Conservation (phyloP, 768 basidiomycete genomes). For the Baorangia bicolor region DNA sequence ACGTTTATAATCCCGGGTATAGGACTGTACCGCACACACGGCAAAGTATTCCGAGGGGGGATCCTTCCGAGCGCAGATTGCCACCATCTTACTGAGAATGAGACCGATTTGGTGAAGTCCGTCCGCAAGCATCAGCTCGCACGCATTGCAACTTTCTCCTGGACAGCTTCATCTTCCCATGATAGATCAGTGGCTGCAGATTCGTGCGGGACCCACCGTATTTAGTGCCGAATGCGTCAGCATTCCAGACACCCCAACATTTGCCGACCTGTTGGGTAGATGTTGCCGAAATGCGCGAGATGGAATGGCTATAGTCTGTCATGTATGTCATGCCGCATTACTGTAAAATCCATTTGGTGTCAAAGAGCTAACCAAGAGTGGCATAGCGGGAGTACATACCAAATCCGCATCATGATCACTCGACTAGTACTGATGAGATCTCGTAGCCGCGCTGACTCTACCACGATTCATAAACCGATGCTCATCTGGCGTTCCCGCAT, state of each 20-base stretch:
- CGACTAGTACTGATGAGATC: background rate
- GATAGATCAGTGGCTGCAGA: slow-evolving; percentile 9
- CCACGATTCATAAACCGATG: background rate
- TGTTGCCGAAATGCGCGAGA: background rate
- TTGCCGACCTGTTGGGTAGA: background rate
- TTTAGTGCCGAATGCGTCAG: background rate
- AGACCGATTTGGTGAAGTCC: background rate
- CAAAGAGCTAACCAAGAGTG: background rate
- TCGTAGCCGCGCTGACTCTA: background rate
- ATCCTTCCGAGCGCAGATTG: background rate
- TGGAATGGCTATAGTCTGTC: background rate
- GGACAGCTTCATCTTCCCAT: slow-evolving; percentile 1
- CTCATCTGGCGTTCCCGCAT: background rate
- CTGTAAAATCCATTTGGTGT: background rate
- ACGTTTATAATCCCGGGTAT: slow-evolving; percentile 17
- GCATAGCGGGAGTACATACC: background rate
- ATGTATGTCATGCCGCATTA: background rate
- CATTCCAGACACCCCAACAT: background rate
- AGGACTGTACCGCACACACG: background rate
- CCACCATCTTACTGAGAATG: background rate
- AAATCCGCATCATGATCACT: background rate
- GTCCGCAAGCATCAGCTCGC: background rate
- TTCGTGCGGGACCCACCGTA: background rate
- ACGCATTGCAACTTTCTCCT: background rate
- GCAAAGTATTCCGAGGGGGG: background rate